Base-by-base conservation (phyloP, 768 basidiomycete genomes). In the Mycena alexandri region DNA sequence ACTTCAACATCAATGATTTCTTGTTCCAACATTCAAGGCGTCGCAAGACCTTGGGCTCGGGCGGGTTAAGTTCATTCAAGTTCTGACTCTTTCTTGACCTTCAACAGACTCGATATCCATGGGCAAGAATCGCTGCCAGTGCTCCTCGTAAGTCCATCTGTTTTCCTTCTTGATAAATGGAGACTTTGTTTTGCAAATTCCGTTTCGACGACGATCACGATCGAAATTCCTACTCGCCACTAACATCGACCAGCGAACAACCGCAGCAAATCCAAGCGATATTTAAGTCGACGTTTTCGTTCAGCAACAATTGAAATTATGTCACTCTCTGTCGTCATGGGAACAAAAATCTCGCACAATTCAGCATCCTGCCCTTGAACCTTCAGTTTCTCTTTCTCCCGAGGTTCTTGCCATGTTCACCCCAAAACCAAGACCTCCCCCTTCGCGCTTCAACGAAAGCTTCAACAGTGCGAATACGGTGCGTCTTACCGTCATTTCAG, bases 321-420 rank as follows among this genome's bases (percentile, higher is more conserved):
- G 36, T 44, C 47, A 57, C 51, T 56, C 33, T 36, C 53, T 48
- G 65, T 71, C 60, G 66, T 71, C 70, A 71, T 63, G 63, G 62
- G 43, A 58, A 71, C 60, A 14, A 11, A n/a, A 19, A 51, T 42
- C 24, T 42, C 43, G 33, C 33, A 33, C 19, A 19, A 8, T 25
- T 48, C 46, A 19, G 38, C 34, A 19, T 52, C 33, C 41, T 29
- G 22, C 55, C 29, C 29, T 47, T 5, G 16, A n/a, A 25, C 50
- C 17, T 43, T 16, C 21, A 16, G 6, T 24, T 51, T 51, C 36
- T 44, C 17, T 44, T 51, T 61, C 34, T 50, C 48, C 29, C 24
- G 17, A 14, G 57, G 9, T 53, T 41, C 33, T 58, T 16, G 12
- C 41, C 17, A 71, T 68, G 66, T 64, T 54, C 62, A 43, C 13